These are phyloP conservation scores for Fusarium avenaceum DNA, from an alignment of 2,329 filamentous ascomycete genomes.

Conservation along the genomic window DNA sequence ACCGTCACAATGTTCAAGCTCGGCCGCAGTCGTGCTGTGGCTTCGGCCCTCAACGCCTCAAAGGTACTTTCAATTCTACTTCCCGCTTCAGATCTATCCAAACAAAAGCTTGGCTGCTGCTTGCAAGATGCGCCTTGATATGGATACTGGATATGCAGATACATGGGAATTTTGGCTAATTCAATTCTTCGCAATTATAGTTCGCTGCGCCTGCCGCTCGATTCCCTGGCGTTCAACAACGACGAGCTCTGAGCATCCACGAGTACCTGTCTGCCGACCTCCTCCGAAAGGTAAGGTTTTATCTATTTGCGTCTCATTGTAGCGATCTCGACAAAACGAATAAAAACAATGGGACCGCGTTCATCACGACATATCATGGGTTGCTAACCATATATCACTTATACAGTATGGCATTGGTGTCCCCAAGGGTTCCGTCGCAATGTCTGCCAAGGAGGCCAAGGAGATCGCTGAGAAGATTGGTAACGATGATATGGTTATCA, in stretches of 20 bases:
- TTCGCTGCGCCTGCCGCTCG: constrained; percentile 63
- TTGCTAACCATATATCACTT: constrained; percentile 41
- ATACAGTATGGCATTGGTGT: constrained; percentile 92
- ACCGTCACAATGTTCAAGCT: constrained; percentile 81
- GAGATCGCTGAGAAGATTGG: constrained; percentile 90
- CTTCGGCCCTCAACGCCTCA: constrained; percentile 82
- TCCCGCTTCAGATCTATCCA: not conserved
- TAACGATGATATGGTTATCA: constrained; percentile 98
- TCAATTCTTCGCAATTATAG: constrained; percentile 45
- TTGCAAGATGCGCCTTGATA: not conserved
- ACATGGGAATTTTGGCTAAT: constrained; percentile 29
- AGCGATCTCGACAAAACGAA: constrained; percentile 32
- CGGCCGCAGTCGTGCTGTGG: constrained; percentile 83
- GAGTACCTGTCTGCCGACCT: constrained; percentile 97
- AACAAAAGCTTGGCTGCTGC: constrained; percentile 28
- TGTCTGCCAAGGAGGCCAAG: constrained; percentile 88
- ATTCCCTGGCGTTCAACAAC: constrained; percentile 81
- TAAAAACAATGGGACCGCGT: constrained; percentile 22
- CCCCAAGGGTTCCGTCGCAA: constrained; percentile 89
- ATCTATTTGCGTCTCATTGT: constrained; percentile 21
- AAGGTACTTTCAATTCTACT: constrained; percentile 68
- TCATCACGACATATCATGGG: constrained; percentile 17
- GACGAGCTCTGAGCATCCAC: constrained; percentile 93
- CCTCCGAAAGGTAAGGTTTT: constrained; percentile 74
- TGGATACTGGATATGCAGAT: not conserved